Conservation (phyloP, 106 monocot species). For the Narthecium ossifragum region DNA sequence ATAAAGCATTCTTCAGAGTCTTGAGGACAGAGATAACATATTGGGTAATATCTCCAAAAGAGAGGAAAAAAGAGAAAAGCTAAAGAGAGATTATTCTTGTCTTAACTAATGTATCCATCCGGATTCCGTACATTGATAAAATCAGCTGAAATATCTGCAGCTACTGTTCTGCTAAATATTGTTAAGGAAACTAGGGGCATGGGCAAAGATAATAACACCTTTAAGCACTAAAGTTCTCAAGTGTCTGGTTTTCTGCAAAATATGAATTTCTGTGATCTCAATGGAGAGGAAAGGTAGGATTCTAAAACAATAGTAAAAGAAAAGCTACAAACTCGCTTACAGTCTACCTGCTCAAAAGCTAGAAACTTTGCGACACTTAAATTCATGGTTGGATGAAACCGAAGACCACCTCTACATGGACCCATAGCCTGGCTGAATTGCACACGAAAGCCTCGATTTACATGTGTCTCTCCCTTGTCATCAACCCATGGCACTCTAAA, state of each 20-base stretch:
- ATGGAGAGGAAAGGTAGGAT: too few relatives aligned
- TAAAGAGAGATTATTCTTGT: too few relatives aligned
- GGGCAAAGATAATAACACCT: too few relatives aligned
- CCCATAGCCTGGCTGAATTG: slow-evolving; percentile 94
- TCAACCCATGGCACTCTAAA: slow-evolving; percentile 98
- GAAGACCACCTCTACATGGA: slow-evolving; percentile 94
- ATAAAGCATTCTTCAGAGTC: slow-evolving; percentile 97
- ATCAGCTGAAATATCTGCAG: background rate
- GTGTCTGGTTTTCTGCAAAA: too few relatives aligned
- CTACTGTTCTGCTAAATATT: background rate
- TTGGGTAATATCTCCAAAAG: background rate
- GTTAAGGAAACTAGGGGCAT: background rate
- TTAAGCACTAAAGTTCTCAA: too few relatives aligned
- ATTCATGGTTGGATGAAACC: slow-evolving; percentile 93
- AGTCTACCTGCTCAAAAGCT: slow-evolving; percentile 90
- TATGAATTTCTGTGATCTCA: too few relatives aligned
- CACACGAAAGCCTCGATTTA: slow-evolving; percentile 92
- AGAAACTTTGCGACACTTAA: slow-evolving; percentile 89
- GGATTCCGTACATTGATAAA: too few relatives aligned
- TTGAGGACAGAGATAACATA: slow-evolving; percentile 22
- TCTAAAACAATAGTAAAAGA: too few relatives aligned
- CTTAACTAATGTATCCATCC: too few relatives aligned
- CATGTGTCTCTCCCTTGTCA: slow-evolving; percentile 95
- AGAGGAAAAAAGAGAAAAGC: background rate
- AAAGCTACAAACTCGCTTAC: background rate